Conservation (phyloP, 2,329 filamentous ascomycete species). For the Phialophora expanda region DNA sequence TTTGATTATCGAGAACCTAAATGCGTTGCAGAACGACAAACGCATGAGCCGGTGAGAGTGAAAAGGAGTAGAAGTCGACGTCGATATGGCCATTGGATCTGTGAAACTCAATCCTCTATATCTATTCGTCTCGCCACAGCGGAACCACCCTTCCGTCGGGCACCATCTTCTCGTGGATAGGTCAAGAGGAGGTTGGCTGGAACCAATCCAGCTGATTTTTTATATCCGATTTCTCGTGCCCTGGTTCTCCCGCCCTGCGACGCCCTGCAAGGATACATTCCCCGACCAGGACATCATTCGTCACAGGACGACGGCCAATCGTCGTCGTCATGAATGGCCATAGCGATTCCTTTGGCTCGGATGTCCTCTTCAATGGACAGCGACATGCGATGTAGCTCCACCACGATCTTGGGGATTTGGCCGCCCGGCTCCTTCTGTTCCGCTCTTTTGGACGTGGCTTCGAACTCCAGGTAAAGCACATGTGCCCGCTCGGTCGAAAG, state of each 20-base stretch:
- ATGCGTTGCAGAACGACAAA: not conserved
- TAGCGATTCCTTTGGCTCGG: not conserved
- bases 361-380: not conserved
- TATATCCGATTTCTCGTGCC: no score
- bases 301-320: not conserved
- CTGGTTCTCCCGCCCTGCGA: not conserved
- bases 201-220: not conserved
- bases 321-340: not conserved
- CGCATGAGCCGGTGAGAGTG: not conserved
- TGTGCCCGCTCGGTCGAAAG: not conserved
- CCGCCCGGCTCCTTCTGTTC: not conserved
- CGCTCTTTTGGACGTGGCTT: slow-evolving; percentile 1
- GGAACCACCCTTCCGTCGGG: not conserved
- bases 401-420: slow-evolving; percentile 2
- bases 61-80: not conserved
- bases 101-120: not conserved
- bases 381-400: not conserved
- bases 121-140: not conserved
- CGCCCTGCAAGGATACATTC: not conserved
- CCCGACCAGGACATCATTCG: not conserved
- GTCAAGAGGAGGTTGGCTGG: not conserved
- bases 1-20: no score
- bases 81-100: not conserved
- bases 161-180: not conserved
- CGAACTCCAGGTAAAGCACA: not conserved